phyloP scores from a whole-genome alignment of 192 early-diverging fungal species.

The Martensiomyces pterosporus region DNA sequence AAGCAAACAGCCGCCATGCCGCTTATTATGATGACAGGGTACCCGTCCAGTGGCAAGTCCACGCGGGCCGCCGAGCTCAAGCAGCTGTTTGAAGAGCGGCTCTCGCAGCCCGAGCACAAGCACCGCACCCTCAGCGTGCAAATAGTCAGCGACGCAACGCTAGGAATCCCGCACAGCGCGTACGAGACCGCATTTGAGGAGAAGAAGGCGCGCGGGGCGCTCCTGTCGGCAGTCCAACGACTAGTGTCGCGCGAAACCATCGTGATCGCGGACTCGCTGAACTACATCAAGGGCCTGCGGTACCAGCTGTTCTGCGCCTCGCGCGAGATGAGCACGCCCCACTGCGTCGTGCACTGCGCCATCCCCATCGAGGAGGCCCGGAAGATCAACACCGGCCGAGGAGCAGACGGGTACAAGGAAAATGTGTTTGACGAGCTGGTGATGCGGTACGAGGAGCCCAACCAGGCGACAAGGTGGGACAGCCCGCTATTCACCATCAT shows the following conservation, averaged over 20 bases:
- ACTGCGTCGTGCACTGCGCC: slow-evolving; percentile 76
- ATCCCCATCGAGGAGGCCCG: slow-evolving; percentile 53
- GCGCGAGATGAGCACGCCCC: slow-evolving; percentile 78
- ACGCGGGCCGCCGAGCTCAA: slow-evolving; percentile 72
- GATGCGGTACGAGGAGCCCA: slow-evolving; percentile 92
- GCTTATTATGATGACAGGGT: slow-evolving; percentile 80
- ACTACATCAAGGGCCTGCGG: slow-evolving; percentile 98
- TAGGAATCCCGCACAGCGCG: slow-evolving; percentile 57
- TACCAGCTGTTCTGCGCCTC: slow-evolving; percentile 95
- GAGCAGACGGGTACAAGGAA: slow-evolving; percentile 43
- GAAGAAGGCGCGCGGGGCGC: slow-evolving; percentile 79
- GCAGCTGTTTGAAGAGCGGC: slow-evolving; percentile 48
- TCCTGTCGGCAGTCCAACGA: slow-evolving; percentile 89
- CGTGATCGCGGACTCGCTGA: slow-evolving; percentile 90
- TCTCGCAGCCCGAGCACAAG: slow-evolving; percentile 33
- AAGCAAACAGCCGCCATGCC: too few relatives aligned
- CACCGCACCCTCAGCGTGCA: slow-evolving; percentile 60
- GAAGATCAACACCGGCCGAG: slow-evolving; percentile 51
- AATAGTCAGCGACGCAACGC: slow-evolving; percentile 71
- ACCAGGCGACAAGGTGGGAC: slow-evolving; percentile 89
- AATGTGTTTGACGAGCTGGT: slow-evolving; percentile 69
- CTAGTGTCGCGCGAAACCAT: slow-evolving; percentile 76
- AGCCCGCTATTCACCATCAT: slow-evolving; percentile 89
- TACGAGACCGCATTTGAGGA: slow-evolving; percentile 69
- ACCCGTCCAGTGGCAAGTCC: slow-evolving; percentile 90